Base-by-base conservation (phyloP, 1,139 yeast genomes). In the Hansenula lynferdii region DNA sequence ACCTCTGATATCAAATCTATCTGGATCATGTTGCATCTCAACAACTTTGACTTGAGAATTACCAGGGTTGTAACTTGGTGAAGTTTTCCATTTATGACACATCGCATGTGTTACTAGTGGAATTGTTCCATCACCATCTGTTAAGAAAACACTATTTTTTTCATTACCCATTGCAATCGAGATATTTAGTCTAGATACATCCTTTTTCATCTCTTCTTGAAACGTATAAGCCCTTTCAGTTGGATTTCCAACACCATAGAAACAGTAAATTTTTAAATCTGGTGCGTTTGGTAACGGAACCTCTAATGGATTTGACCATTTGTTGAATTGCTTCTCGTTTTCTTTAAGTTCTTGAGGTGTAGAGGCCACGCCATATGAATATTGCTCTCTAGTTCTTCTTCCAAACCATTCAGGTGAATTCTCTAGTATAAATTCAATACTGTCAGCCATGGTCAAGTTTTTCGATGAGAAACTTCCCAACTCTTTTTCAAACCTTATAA, bases 41-140 rank as follows among this genome's bases (percentile, higher is more conserved):
- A 92, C 96, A 33, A 89, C 71, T 22, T 78, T 87, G 20, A 90
- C 94, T 18, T 69, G 56, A 4, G 78, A 64, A 21, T 75, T 72
- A 1, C 85, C 95, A 1, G 98, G 98, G 57, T 92, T 92, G 67
- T 75, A 90, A 28, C 38, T 35, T 42, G 84, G 71, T 31, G 85
- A 79, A 28, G 60, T 64, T 51, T 83, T 80, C 97, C 97, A 90
- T 54, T 85, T 82, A 55, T 90, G 96, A 51, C 78, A 73, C 72
- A 76, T 75, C 4, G 86, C 55, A 53, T 92, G 97, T 1, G 97
- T 82, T 49, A 89, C 62, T 18, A 92, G 58, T 6, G 96, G 86
- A 6, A 92, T 86, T 0, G 98, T 92, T 3, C 98, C 98, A 58
- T 92, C 98, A 18, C 98, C 98, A 56, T 92, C 96, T 1, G 95